Evolutionary conservation across 495 filamentous ascomycete genomes (phyloP), one percentile per base, ranked within the genome.

Genomic region (Neurospora pannonica): DNA sequence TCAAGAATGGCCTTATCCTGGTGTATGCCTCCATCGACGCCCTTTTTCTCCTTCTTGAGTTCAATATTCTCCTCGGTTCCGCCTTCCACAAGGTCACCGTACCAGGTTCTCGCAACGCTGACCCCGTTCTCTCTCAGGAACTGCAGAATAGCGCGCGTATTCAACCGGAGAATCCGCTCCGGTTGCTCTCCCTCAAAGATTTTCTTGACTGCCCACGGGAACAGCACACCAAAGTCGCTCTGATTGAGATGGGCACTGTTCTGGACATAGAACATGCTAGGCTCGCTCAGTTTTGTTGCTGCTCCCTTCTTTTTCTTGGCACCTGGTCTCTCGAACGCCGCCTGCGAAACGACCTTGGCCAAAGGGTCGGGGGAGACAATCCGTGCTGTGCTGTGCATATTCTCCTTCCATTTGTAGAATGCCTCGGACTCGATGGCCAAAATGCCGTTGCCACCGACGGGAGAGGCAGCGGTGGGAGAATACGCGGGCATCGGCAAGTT

Each of bases 141-240:
- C 82, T 94, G 89, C 73, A 92, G 77, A 28, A 88, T 83, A 5
- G 91, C 91, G 3, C 92, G 79, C 5, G 85, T 80, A 73, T 94
- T 94, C 28, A 94, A 80, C 67, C 86, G 82, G 46, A 94, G 77
- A 1, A 88, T 86, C 2, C 89, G 81, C 76, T 90, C 89, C 0
- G 92, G 91, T 70, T 89, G 86, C 74, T 90, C 87, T 3, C 86
- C 86, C 5, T 85, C 85, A 76, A 91, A 88, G 9, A 90, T 82
- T 71, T 83, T 83, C 70, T 85, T 86, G 31, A 89, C 90, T 28
- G 92, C 76, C 82, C 87, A 88, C 0, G 93, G 92, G 78, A 94
- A 94, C 24, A 95, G 80, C 13, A 93, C 78, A n/a, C 90, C 92
- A 79, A 94, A 95, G 77, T 95, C 93, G 19, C 87, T 90, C 82